A percentile compares a stretch with the other conserved stretches of the same genome.
These are phyloP conservation scores for Choiromyces venosus DNA, from an alignment of 495 filamentous ascomycete species.

Conservation along the genomic window DNA sequence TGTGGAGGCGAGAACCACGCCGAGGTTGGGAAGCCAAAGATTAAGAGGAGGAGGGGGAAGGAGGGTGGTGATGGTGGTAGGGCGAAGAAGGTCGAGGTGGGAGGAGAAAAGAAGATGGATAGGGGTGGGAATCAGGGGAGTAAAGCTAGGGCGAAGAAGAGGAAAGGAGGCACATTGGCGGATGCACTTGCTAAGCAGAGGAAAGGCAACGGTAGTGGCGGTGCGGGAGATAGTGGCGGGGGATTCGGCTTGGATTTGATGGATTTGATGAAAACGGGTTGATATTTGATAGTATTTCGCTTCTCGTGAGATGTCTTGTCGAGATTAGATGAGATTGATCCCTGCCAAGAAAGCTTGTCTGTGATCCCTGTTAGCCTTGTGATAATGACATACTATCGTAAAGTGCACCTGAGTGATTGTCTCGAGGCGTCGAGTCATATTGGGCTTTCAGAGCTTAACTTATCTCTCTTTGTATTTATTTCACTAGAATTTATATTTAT, in stretches of 20 bases:
- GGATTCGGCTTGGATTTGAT: conserved; percentile 35
- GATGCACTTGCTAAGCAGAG: not conserved
- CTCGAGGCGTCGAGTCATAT: not conserved
- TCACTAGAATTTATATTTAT: not conserved
- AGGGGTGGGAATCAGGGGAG: not conserved
- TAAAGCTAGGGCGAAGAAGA: conserved; percentile 14
- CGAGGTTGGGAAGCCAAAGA: conserved; percentile 9
- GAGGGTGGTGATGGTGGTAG: conserved; percentile 3
- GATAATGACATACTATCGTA: not conserved
- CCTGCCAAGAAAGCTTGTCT: not conserved
- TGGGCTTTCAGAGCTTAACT: not conserved
- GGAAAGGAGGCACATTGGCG: conserved; percentile 5
- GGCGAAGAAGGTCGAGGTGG: not conserved
- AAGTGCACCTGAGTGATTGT: not conserved
- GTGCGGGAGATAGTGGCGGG: conserved; percentile 8
- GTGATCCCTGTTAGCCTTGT: not conserved
- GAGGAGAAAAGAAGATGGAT: not conserved
- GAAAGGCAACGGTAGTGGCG: not conserved
- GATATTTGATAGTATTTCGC: conserved; percentile 11
- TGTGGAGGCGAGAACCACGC: conserved; percentile 13
- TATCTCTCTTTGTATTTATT: no score
- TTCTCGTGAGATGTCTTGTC: not conserved
- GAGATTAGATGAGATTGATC: not conserved
- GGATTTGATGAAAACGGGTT: conserved; percentile 39
- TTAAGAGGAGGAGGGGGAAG: conserved; percentile 18